Evolutionary conservation across 306 rosid species (phyloP), one percentile per base, ranked within the genome.

Genomic region (Fragaria nilgerrensis): DNA sequence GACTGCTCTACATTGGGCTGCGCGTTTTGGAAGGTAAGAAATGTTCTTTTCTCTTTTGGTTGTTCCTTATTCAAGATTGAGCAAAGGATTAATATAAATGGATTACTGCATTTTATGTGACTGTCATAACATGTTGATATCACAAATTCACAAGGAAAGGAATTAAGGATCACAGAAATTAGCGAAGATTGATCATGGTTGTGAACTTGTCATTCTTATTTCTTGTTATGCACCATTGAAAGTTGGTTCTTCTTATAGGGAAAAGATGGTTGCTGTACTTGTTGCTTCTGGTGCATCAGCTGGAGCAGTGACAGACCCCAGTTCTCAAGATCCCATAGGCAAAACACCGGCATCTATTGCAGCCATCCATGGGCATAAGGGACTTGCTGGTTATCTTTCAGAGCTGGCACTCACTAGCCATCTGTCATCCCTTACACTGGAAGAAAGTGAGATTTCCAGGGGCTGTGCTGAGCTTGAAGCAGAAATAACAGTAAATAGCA

Each of bases 1-100:
- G 94, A 92, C 97, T 36, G 98, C 99, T 74, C 89, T 96, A 48
- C 99, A 96, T 64, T 96, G 98, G 98, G 98, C 99, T 25, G 97
- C 98, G 64, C 88, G 85, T 70, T 91, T 91, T 77, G 99, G 98
- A 83, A 96, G 99, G 99, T 96, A 89, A 81, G 73, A 68, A 78
- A 70, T 48, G 32, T 59, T 7, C 4, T 8, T 74, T n/a, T 25
- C 17, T 53, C 1, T 5, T 56, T 59, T 41, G 48, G 34, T 53
- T 27, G 20, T 34, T 48, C 17, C 68, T 58, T 67, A 66, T 48
- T 11, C 20, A 62, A 62, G 16, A 23, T n/a, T 44, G 23, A 47
- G 53, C 48, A 27, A 19, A 11, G 64, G 15, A 14, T 29, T 55
- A n/a, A 53, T 53, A 56, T 11, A 37, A 37, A 72, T 37, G 77